A percentile compares a stretch with the other conserved stretches of the same genome.
phyloP scores from a whole-genome alignment of 2,329 filamentous ascomycete genomes.

The Diplodia sapinea region DNA sequence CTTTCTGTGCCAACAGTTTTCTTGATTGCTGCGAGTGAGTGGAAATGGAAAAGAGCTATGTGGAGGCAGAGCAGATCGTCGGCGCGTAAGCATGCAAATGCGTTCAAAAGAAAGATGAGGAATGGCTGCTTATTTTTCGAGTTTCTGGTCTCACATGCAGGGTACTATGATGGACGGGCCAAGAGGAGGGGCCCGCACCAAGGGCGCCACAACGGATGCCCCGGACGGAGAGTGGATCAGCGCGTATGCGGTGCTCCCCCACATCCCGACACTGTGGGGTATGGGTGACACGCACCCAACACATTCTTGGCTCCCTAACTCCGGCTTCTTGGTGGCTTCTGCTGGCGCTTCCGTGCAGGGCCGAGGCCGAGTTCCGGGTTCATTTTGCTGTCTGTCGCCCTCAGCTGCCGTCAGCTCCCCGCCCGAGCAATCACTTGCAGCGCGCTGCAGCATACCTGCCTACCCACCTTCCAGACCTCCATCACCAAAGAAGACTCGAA shows the following conservation, averaged over 20 bases:
- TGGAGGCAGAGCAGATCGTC: background rate
- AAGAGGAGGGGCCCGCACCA: constrained; percentile 1
- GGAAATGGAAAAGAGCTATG: background rate
- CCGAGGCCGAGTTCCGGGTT: background rate
- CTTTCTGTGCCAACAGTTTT: background rate
- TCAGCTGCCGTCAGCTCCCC: background rate
- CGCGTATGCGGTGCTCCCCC: background rate
- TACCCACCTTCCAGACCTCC: background rate
- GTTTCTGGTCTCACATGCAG: constrained; percentile 3
- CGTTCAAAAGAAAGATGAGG: background rate
- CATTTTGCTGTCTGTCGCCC: background rate
- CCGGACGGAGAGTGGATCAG: constrained; percentile 11
- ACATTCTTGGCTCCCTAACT: background rate
- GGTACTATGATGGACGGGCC: background rate
- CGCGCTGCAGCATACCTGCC: background rate
- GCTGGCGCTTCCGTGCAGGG: background rate
- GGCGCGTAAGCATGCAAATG: background rate
- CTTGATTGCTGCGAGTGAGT: background rate
- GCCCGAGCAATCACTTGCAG: background rate
- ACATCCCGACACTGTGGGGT: constrained; percentile 26
- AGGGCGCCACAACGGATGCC: background rate
- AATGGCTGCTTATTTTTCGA: background rate
- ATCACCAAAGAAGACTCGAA: background rate
- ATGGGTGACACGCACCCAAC: background rate
- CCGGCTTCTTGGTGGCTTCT: background rate